A percentile compares a stretch with the other conserved stretches of the same genome.
Evolutionary conservation across 208 protist species (phyloP).

Genomic region (Crithidia bombi): DNA sequence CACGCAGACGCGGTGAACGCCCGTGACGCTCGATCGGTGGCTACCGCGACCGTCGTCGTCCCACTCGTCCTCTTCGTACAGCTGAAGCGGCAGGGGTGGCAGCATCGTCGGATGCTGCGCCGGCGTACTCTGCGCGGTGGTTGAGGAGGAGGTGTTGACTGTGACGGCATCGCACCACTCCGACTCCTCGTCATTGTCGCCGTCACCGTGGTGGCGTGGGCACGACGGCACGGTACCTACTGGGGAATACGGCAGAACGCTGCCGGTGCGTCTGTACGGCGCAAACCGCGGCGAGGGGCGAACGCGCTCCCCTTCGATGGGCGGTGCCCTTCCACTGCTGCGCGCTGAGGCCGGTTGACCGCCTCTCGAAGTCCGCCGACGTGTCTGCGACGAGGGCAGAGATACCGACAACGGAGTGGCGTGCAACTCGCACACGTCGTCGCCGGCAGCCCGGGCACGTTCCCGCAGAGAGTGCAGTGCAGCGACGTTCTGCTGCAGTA

Average conservation of each 20-base stretch:
- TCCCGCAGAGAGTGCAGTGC: slow-evolving; percentile 26
- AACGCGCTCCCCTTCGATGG: neutral
- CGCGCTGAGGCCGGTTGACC: neutral
- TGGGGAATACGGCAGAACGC: neutral
- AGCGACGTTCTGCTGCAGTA: slow-evolving; percentile 23
- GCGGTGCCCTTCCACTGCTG: neutral
- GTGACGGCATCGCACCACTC: slow-evolving; percentile 36
- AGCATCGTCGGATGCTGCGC: slow-evolving; percentile 28
- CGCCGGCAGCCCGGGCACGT: slow-evolving; percentile 15
- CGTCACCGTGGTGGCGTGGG: slow-evolving; percentile 10
- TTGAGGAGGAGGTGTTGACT: slow-evolving; percentile 27
- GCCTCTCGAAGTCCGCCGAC: neutral
- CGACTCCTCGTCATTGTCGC: slow-evolving; percentile 25
- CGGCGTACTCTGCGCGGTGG: slow-evolving; percentile 34
- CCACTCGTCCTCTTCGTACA: slow-evolving; percentile 36
- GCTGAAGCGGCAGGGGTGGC: slow-evolving; percentile 29
- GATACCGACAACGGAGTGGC: neutral
- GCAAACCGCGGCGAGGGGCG: slow-evolving; percentile 2
- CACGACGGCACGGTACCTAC: neutral
- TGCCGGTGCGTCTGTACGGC: slow-evolving; percentile 9
- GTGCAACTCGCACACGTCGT: slow-evolving; percentile 23
- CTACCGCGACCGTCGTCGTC: slow-evolving; percentile 27
- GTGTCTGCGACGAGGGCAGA: slow-evolving; percentile 1
- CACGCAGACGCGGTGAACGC: slow-evolving; percentile 21
- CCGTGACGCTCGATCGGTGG: slow-evolving; percentile 15